Evolutionary conservation across 495 filamentous ascomycete genomes (phyloP).

Genomic region (Neurospora sp.): DNA sequence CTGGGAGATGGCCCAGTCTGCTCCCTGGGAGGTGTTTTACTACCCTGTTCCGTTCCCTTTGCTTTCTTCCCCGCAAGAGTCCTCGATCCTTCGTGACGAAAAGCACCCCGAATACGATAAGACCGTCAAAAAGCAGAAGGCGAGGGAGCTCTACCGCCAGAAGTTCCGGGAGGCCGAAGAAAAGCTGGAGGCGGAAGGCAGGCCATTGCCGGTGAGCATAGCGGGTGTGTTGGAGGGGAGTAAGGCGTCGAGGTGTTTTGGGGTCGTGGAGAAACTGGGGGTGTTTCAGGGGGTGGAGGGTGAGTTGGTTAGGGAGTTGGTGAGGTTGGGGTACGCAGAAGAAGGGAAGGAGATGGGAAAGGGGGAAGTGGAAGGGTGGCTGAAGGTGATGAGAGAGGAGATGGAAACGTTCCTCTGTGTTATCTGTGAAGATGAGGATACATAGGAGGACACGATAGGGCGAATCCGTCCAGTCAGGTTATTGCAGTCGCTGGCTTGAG

Average conservation of each 20-base stretch:
- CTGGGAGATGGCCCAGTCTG: constrained; percentile 20
- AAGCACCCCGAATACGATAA: not conserved
- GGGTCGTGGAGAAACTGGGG: not conserved
- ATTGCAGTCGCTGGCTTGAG: too few relatives aligned
- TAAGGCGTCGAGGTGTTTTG: not conserved
- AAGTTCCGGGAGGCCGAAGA: not conserved
- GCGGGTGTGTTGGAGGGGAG: not conserved
- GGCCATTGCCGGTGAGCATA: not conserved
- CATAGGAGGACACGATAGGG: too few relatives aligned
- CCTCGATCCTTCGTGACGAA: not conserved
- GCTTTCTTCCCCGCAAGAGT: not conserved
- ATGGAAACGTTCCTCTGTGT: not conserved
- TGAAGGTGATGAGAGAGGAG: not conserved
- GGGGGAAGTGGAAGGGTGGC: not conserved
- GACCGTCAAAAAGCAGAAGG: not conserved
- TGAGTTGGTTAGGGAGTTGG: not conserved
- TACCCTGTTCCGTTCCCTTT: constrained; percentile 24
- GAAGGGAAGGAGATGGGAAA: not conserved
- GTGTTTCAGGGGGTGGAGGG: not conserved
- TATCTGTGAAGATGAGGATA: too few relatives aligned
- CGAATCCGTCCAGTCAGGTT: not conserved
- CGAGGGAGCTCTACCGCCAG: not conserved
- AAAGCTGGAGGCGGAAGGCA: not conserved
- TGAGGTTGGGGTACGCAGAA: not conserved
- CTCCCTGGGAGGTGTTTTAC: constrained; percentile 15